Evolutionary conservation across 164 flowering plant species (phyloP), one percentile per base, ranked within the genome.

Genomic region (Saururus chinensis): DNA sequence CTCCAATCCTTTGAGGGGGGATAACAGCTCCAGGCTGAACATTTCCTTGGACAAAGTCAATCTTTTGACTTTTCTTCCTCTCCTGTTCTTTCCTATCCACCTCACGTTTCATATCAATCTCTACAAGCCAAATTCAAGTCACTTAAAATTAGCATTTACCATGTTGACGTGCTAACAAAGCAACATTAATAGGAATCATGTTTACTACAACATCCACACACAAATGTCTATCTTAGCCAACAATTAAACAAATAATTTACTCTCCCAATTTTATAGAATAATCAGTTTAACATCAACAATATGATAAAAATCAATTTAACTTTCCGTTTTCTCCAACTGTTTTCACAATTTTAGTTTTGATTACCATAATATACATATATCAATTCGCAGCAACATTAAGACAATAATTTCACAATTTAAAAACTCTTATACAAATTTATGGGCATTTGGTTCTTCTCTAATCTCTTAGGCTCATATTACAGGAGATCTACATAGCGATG

Each of bases 21-120:
- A 71, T 35, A 63, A 72, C 75, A 9, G 41, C 37, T 60, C 82
- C 93, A 70, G 82, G 74, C 61, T 84, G 97, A 30, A 77, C 51
- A 68, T 86, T 87, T 48, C 81, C 88, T 57, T 86, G 54, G 66
- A 76, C 64, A 82, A 85, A 93, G 4, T 93, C 99, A 60, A 87
- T 66, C 69, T 85, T 91, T 55, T 59, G 96, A 66, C 67, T 88
- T 71, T 70, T 86, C 79, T 90, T 93, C 76, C 67, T 85, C 68
- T 93, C 99, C 68, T 78, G 92, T 62, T 88, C 97, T 72, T 78
- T 89, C 60, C 90, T 81, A 60, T 89, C 96, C 76, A 76, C 68
- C 69, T 88, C 97, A 68, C 83, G 90, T 71, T 77, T 86, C 89
- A 85, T 80, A 64, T 90, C 96, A 70, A 80, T 89, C 80, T 93